Conservation (phyloP, 306 rosid genomes). For the Prunus mira region DNA sequence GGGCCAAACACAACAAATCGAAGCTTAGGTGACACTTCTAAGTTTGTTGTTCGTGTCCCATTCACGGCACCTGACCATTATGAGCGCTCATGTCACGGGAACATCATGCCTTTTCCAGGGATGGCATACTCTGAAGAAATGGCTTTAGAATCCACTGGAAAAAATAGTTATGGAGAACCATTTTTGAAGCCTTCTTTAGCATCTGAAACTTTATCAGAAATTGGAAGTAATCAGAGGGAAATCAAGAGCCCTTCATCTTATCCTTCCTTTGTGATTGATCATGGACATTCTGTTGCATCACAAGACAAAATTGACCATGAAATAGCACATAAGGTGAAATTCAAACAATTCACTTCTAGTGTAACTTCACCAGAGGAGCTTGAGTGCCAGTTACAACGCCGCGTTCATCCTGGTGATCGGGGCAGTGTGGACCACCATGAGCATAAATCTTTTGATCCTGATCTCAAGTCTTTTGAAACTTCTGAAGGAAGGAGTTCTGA, state of each 20-base stretch:
- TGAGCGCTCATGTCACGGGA: conserved; percentile 2
- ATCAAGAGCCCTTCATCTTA: conserved; percentile 17
- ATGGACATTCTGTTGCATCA: conserved; percentile 19
- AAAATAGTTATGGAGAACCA: conserved; percentile 14
- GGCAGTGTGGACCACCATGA: background rate
- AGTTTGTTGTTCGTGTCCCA: conserved; percentile 17
- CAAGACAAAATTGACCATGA: conserved; percentile 29
- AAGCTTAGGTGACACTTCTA: conserved; percentile 15
- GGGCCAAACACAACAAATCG: conserved; percentile 21
- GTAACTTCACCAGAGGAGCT: conserved; percentile 20
- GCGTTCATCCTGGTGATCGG: background rate
- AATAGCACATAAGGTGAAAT: conserved; percentile 25
- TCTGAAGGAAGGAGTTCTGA: conserved; percentile 12
- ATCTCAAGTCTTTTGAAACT: conserved; percentile 24
- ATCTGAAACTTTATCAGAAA: conserved; percentile 22
- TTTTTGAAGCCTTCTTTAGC: conserved; percentile 21
- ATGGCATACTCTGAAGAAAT: conserved; percentile 27
- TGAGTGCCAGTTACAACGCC: background rate
- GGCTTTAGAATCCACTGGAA: conserved; percentile 16
- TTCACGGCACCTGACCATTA: background rate
- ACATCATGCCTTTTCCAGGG: conserved; percentile 15
- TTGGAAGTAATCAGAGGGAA: conserved; percentile 22
- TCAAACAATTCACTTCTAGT: conserved; percentile 10
- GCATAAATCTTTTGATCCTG: conserved; percentile 23
- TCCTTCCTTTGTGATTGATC: conserved; percentile 24